phyloP scores from a whole-genome alignment of 2,329 filamentous ascomycete genomes.

The Diaporthe humulicola region DNA sequence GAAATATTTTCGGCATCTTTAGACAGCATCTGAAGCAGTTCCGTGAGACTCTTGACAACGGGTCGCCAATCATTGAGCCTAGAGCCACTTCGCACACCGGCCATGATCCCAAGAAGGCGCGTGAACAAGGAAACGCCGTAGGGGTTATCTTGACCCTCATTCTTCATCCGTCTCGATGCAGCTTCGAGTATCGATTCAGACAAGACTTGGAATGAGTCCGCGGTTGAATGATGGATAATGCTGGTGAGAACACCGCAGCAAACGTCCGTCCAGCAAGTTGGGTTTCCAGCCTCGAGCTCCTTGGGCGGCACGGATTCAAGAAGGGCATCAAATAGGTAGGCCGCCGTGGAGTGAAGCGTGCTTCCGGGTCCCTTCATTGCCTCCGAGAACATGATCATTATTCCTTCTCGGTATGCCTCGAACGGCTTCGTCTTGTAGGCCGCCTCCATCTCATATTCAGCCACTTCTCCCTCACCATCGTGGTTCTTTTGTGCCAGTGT shows the following conservation, averaged over 20 bases:
- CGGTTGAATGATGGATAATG: constrained; percentile 83
- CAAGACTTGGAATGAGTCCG: constrained; percentile 79
- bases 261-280: constrained; percentile 72
- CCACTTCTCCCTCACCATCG: constrained; percentile 3
- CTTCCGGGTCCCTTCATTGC: constrained; percentile 75
- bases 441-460: constrained; percentile 35
- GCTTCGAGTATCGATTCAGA: constrained; percentile 72
- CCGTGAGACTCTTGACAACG: constrained; percentile 69
- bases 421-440: constrained; percentile 68
- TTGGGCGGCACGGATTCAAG: constrained; percentile 64
- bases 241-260: constrained; percentile 83
- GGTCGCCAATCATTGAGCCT: constrained; percentile 80
- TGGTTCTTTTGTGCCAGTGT: constrained; percentile 27
- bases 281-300: constrained; percentile 61
- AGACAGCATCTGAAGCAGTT: constrained; percentile 63
- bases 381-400: constrained; percentile 94
- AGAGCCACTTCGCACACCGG: constrained; percentile 85
- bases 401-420: constrained; percentile 82
- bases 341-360: constrained; percentile 71
- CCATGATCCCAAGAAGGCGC: constrained; percentile 75
- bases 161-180: constrained; percentile 53
- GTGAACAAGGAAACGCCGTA: constrained; percentile 63
- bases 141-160: constrained; percentile 49
- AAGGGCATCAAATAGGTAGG: constrained; percentile 65
- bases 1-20: constrained; percentile 53